Conservation (phyloP, 2,329 filamentous ascomycete genomes). For the Lachnellula occidentalis region DNA sequence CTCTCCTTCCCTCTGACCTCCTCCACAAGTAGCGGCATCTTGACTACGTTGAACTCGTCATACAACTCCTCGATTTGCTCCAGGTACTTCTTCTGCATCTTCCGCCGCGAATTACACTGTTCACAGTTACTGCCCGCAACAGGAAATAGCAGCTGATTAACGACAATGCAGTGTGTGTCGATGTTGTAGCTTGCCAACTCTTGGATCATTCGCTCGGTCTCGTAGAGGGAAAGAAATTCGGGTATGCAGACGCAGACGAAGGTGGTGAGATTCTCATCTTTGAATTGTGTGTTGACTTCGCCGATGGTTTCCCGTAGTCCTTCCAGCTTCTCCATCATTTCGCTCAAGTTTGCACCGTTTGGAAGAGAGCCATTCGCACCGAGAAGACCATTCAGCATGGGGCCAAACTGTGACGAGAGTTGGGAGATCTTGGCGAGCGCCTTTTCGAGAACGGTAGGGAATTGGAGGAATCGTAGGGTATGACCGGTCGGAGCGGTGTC, state of each 20-base stretch:
- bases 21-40: conserved; percentile 93
- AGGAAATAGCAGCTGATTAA: conserved; percentile 95
- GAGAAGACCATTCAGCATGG: conserved; percentile 89
- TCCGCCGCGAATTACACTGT: conserved; percentile 87
- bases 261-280: conserved; percentile 89
- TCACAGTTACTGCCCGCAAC: conserved; percentile 80
- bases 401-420: conserved; percentile 89
- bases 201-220: conserved; percentile 99
- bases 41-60: conserved; percentile 98
- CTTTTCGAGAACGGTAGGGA: conserved; percentile 96
- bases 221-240: conserved; percentile 93
- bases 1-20: conserved; percentile 94
- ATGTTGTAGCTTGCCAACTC: conserved; percentile 90
- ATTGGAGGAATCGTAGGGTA: conserved; percentile 96
- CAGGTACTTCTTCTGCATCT: conserved; percentile 99
- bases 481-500: conserved; percentile 97
- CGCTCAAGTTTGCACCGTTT: conserved; percentile 86
- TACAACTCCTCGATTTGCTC: conserved; percentile 98
- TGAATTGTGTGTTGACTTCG: conserved; percentile 97
- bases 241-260: conserved; percentile 99
- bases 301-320: conserved; percentile 84
- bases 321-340: conserved; percentile 93
- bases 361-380: conserved; percentile 62
- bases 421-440: conserved; percentile 95
- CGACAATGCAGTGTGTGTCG: conserved; percentile 94